Base-by-base conservation (phyloP, 1,284 basidiomycete genomes). In the Cystobasidium slooffiae region DNA sequence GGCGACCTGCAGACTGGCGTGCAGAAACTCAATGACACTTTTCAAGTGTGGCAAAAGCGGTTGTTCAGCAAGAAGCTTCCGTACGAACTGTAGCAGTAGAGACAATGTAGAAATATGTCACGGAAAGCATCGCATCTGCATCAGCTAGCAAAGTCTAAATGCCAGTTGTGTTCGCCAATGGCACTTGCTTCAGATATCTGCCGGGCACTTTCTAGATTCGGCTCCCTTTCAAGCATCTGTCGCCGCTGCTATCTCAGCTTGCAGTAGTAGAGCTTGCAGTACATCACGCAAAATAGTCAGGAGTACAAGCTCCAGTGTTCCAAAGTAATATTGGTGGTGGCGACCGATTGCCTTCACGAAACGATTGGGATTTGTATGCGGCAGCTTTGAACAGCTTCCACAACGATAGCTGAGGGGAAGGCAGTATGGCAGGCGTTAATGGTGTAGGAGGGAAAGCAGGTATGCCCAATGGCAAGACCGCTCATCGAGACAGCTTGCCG, bases 381-480 rank as follows among this genome's bases (percentile, higher is more conserved):
- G 6, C 39, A 43, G 0, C 56, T 59, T 43, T 16, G 37, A 41
- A 16, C 18, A n/a, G 43, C 47, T 51, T 51, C 47, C 16, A 16
- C 47, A 3, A 16, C 61, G 47, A 37, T 12, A 63, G 43, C 61
- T 1, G 37, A 7, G 3, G 9, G 37, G 1, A 24, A 18, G 10
- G 20, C 20, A 18, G 61, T 7, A 49, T 63, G 44, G 22, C 43
- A 6, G 43, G 61, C 43, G 31, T 63, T 8, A 63, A 63, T 31
- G 61, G 61, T 22, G 47, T 24, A 22, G 44, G 18, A n/a, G 24
- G 43, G 5, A 41, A 43, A 22, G 61, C 43, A 12, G 31, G 61
- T n/a, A 10, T 63, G 20, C 44, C 46, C 64, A 66, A 66, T 49
- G 64, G 64, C 64, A 66, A 55, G 22, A 31, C 64, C 8, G n/a